Percentiles rank a stretch among this genome's conserved stretches.
phyloP scores from a whole-genome alignment of 108 stramenopile species.

The Nitzschia sp. region DNA sequence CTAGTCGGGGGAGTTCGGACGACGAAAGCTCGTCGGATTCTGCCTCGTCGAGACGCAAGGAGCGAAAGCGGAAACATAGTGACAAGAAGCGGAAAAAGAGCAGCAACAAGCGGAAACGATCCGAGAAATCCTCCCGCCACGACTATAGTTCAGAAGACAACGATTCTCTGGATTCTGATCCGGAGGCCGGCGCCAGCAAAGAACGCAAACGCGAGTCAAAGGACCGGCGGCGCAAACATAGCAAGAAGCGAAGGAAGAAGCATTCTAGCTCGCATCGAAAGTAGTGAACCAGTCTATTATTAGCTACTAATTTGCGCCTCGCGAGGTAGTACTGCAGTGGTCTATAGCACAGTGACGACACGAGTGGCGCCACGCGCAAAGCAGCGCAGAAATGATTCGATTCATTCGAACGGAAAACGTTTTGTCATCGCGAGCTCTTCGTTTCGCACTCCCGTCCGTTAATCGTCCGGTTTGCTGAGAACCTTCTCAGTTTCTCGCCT shows the following conservation, averaged over 20 bases:
- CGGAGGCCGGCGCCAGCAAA: constrained; percentile 3
- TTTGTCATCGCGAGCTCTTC: no score
- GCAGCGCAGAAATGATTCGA: no score
- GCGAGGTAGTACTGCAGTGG: no score
- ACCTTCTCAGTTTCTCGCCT: no score
- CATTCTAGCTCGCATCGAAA: background rate
- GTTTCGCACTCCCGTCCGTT: no score
- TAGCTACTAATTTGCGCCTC: background rate
- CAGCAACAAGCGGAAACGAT: constrained; percentile 13
- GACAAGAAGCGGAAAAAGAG: constrained; percentile 5
- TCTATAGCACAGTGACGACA: no score
- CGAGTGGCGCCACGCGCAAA: no score
- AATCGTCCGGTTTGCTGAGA: no score
- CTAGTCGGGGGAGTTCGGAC: constrained; percentile 2
- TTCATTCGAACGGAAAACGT: no score
- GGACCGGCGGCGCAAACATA: background rate
- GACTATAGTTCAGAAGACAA: background rate
- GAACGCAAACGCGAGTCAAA: constrained; percentile 12
- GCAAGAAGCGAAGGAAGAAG: constrained; percentile 22
- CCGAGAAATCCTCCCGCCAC: no score
- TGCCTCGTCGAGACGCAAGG: background rate
- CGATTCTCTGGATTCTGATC: background rate
- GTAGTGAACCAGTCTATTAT: no score
- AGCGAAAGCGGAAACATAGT: constrained; percentile 15
- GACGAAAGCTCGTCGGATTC: constrained; percentile 8